Percentiles rank a stretch among this genome's conserved stretches.
phyloP scores from a whole-genome alignment of 257 asterid genomes.

The Solanum sejunctum region DNA sequence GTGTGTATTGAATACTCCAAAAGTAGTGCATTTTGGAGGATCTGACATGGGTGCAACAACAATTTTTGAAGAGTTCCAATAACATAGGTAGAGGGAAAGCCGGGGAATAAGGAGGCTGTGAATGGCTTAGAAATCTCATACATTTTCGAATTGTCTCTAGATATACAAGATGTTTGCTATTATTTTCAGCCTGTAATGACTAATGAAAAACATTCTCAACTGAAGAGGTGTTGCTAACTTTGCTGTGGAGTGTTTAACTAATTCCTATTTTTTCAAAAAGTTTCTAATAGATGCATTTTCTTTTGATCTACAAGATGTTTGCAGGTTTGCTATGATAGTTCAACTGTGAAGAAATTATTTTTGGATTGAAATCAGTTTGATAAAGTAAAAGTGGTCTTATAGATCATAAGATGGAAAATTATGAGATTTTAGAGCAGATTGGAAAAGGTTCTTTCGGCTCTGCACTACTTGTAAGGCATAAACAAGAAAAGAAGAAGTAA shows the following conservation, averaged over 20 bases:
- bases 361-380: background rate
- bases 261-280: background rate
- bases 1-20: no score
- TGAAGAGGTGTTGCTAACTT: background rate
- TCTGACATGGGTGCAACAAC: no score
- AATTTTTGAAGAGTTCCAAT: no score
- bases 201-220: background rate
- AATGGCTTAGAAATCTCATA: background rate
- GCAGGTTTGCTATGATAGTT: background rate
- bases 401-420: conserved; percentile 53
- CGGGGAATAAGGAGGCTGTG: background rate
- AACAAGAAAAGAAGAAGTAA: conserved; percentile 86
- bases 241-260: background rate
- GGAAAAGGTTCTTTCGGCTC: conserved; percentile 98
- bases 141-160: background rate
- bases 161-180: background rate
- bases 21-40: no score
- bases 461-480: conserved; percentile 91
- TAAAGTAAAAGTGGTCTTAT: background rate
- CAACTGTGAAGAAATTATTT: background rate
- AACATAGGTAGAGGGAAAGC: background rate
- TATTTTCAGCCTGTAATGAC: background rate
- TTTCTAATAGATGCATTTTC: background rate
- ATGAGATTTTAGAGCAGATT: conserved; percentile 85
- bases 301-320: background rate